Conservation (phyloP, 2,329 filamentous ascomycete genomes). For the Botrytis paeoniae region DNA sequence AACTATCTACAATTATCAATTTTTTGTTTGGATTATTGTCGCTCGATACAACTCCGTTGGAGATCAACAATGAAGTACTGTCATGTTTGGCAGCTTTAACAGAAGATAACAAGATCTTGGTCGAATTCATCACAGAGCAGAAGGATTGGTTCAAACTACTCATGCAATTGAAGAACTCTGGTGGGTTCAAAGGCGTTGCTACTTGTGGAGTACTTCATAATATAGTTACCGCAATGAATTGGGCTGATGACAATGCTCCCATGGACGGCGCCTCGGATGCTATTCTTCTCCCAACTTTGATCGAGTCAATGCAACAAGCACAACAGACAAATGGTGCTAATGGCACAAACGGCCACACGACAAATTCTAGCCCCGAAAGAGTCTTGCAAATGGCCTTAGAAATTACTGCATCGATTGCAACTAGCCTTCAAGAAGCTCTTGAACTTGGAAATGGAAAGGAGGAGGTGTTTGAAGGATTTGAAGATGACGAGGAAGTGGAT, state of each 20-base stretch:
- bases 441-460: slow-evolving; percentile 45
- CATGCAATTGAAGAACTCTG: slow-evolving; percentile 47
- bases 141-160: slow-evolving; percentile 51
- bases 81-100: slow-evolving; percentile 56
- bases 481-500: slow-evolving; percentile 35
- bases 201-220: slow-evolving; percentile 63
- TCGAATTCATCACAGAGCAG: slow-evolving; percentile 52
- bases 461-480: slow-evolving; percentile 43
- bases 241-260: slow-evolving; percentile 51
- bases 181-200: slow-evolving; percentile 50
- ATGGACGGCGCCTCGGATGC: slow-evolving; percentile 51
- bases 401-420: slow-evolving; percentile 63
- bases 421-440: slow-evolving; percentile 52
- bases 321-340: slow-evolving; percentile 8
- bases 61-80: slow-evolving; percentile 45
- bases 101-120: slow-evolving; percentile 57
- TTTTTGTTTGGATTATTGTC: slow-evolving; percentile 55
- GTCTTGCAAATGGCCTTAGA: slow-evolving; percentile 51
- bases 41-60: slow-evolving; percentile 41
- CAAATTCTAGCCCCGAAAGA: slow-evolving; percentile 33
- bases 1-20: slow-evolving; percentile 47
- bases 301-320: slow-evolving; percentile 33
- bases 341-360: slow-evolving; percentile 23
- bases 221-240: slow-evolving; percentile 53
- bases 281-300: slow-evolving; percentile 47